Conservation (phyloP, 1,139 yeast species). For the Yamadazyma siamensis region DNA sequence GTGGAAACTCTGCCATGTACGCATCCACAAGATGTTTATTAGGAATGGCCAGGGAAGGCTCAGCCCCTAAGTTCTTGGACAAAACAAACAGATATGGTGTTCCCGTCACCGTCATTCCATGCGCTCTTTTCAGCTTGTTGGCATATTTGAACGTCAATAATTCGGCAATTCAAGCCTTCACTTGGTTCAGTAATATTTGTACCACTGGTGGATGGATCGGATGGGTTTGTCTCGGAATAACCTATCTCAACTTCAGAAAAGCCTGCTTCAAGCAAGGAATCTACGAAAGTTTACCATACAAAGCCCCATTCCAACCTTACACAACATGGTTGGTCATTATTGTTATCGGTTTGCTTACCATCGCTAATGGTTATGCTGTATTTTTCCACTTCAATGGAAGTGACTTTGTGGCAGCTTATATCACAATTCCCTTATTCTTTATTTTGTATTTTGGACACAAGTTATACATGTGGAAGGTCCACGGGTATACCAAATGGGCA, state of each 20-base stretch:
- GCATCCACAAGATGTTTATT: slow-evolving; percentile 68
- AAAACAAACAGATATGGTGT: slow-evolving; percentile 64
- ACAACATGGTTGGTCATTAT: slow-evolving; percentile 48
- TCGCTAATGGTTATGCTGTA: slow-evolving; percentile 59
- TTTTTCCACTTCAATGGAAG: slow-evolving; percentile 50
- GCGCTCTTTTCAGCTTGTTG: slow-evolving; percentile 32
- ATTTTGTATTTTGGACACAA: slow-evolving; percentile 18
- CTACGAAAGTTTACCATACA: slow-evolving; percentile 46
- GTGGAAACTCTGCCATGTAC: slow-evolving; percentile 71
- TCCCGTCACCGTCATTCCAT: slow-evolving; percentile 18
- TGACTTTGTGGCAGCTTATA: slow-evolving; percentile 60
- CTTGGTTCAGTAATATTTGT: slow-evolving; percentile 65
- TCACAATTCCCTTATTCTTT: slow-evolving; percentile 44
- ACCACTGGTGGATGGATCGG: slow-evolving; percentile 42
- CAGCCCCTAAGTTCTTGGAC: slow-evolving; percentile 57
- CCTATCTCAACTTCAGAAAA: slow-evolving; percentile 53
- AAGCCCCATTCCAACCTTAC: slow-evolving; percentile 47
- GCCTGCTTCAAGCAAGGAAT: slow-evolving; percentile 43
- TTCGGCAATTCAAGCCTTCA: slow-evolving; percentile 51
- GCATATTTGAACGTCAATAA: slow-evolving; percentile 61
- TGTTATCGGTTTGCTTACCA: slow-evolving; percentile 41
- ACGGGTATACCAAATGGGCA: slow-evolving; percentile 25
- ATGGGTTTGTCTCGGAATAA: slow-evolving; percentile 23
- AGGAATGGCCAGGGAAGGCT: slow-evolving; percentile 58
- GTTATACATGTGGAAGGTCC: slow-evolving; percentile 17